A percentile compares a stretch with the other conserved stretches of the same genome.
Evolutionary conservation across 2,329 filamentous ascomycete species (phyloP).

Genomic region (Sporothrix brasiliensis): DNA sequence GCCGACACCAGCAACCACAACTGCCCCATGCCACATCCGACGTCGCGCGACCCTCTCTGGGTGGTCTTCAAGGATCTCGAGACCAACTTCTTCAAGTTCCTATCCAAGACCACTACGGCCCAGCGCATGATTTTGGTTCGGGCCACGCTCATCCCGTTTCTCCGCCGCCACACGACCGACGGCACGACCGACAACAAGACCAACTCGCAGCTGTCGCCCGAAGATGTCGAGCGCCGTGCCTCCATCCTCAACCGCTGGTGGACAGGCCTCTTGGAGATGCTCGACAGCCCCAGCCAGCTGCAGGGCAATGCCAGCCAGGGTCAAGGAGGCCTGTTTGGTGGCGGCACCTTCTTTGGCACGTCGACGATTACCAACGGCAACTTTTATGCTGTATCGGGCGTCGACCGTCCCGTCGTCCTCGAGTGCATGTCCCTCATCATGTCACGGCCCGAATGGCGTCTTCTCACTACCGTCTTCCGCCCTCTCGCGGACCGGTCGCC

Average conservation of each 20-base stretch:
- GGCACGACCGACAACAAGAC: conserved; percentile 62
- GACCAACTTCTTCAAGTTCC: conserved; percentile 59
- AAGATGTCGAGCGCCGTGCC: conserved; percentile 79
- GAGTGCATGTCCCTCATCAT: conserved; percentile 81
- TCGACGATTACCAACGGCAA: conserved; percentile 49
- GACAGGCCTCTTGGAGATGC: conserved; percentile 77
- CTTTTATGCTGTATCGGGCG: conserved; percentile 73
- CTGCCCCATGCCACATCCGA: conserved; percentile 47
- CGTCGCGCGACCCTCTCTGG: conserved; percentile 57
- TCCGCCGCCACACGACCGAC: conserved; percentile 70
- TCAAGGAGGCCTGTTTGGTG: conserved; percentile 32
- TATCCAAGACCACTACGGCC: conserved; percentile 67
- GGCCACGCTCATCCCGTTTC: conserved; percentile 71
- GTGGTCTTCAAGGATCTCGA: conserved; percentile 59
- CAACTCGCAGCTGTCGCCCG: conserved; percentile 61
- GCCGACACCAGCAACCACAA: conserved; percentile 49
- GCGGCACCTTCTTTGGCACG: conserved; percentile 33
- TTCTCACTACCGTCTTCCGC: conserved; percentile 68
- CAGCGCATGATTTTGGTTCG: conserved; percentile 78
- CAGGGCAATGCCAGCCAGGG: conserved; percentile 31
- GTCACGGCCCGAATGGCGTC: conserved; percentile 85
- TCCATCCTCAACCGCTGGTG: conserved; percentile 90
- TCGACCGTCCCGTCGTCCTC: conserved; percentile 79
- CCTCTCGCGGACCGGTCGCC: conserved; percentile 61
- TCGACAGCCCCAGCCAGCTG: conserved; percentile 58